A percentile compares a stretch with the other conserved stretches of the same genome.
These are phyloP conservation scores for Mycena galopus DNA, from an alignment of 768 basidiomycete genomes.

Conservation along the genomic window DNA sequence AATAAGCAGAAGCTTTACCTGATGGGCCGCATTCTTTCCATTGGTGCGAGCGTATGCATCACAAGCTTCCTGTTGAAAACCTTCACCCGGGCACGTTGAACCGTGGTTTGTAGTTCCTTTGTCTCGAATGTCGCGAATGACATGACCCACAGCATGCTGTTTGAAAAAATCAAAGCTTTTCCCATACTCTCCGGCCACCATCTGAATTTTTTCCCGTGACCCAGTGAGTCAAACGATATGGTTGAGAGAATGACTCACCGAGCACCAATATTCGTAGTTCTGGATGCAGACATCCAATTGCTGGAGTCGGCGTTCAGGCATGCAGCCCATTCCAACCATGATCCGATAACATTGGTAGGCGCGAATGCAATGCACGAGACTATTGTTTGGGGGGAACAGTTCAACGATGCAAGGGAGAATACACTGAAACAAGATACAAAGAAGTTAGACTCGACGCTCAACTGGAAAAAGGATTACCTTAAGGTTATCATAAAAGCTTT, in stretches of 20 bases:
- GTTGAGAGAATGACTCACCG: not conserved
- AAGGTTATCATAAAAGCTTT: constrained; percentile 44
- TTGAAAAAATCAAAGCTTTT: constrained; percentile 23
- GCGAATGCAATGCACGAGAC: constrained; percentile 43
- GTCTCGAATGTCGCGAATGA: constrained; percentile 6
- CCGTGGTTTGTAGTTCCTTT: constrained; percentile 16
- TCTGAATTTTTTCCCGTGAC: not conserved
- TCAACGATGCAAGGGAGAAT: constrained; percentile 45
- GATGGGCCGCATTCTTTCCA: constrained; percentile 3
- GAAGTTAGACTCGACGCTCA: no score
- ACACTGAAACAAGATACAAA: constrained; percentile 35
- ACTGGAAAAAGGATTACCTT: constrained; percentile 39
- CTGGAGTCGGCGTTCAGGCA: constrained; percentile 41
- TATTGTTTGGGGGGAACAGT: constrained; percentile 43
- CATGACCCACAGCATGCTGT: constrained; percentile 15
- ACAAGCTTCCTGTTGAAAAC: constrained; percentile 17
- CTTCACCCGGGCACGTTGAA: constrained; percentile 16
- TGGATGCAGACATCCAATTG: constrained; percentile 21
- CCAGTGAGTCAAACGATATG: no score
- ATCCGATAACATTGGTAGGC: constrained; percentile 39
- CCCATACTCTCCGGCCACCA: not conserved
- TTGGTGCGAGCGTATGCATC: not conserved
- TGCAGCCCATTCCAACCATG: constrained; percentile 43
- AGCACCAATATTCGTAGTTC: constrained; percentile 1
- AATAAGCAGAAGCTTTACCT: not conserved